Evolutionary conservation across 1,284 basidiomycete genomes (phyloP), one percentile per base, ranked within the genome.

Genomic region (Ustilago lituana): DNA sequence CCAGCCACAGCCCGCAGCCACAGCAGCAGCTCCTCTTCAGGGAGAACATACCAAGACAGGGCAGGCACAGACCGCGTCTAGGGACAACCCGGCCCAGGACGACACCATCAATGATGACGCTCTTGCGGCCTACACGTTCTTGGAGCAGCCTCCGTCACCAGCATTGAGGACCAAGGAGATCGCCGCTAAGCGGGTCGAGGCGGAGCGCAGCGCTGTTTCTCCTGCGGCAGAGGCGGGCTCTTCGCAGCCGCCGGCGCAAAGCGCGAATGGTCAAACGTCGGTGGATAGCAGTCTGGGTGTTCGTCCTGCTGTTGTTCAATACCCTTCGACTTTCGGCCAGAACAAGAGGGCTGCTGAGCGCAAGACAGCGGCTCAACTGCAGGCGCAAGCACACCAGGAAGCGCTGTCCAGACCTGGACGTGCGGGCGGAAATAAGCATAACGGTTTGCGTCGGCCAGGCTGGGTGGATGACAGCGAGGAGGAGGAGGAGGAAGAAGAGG

Each of bases 251-350:
- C 31, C 24, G 9, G 29, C 38, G 10, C 4, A 36, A 2, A 36
- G 23, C 20, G 9, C 39, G 5, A n/a, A 26, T 8, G 4, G 38
- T 23, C 47, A 49, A 14, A 44, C 46, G n/a, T 50, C 55, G 3
- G 22, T 39, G 1, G 52, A 48, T 51, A 52, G 51, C 51, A 51
- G 5, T 32, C n/a, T 56, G 12, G 39, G 48, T 20, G 45, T 54
- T 32, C 45, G 56, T 22, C 59, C 71, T 15, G 23, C 61, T 10
- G 44, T n/a, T 11, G 41, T 41, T 3, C 49, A 58, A 40, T 78
- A 73, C 35, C 77, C 77, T 11, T 78, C 76, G 15, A 77, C 72
- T 0, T 79, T 79, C 32, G 74, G 74, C 12, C 72, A 68, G 58
- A 75, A 75, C 59, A 76, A 77, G 59, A 50, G 64, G 22, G 69